Evolutionary conservation across 768 basidiomycete genomes (phyloP).

Genomic region (Panaeolus papilionaceus): DNA sequence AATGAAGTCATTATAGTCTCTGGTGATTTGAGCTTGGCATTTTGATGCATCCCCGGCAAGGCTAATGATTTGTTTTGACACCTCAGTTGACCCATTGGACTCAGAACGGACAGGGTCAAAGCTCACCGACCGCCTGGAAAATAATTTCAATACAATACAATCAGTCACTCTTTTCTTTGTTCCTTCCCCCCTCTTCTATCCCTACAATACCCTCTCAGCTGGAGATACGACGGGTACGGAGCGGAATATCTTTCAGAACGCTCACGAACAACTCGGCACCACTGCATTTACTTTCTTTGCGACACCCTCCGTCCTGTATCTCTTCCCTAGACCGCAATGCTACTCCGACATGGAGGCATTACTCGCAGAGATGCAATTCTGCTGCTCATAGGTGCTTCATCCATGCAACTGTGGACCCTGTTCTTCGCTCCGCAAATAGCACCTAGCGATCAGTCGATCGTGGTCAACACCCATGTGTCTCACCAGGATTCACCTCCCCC

Average conservation of each 20-base stretch:
- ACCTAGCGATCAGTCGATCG: constrained; percentile 34
- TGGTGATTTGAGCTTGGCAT: neutral
- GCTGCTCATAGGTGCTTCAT: constrained; percentile 60
- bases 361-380: constrained; percentile 65
- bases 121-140: neutral
- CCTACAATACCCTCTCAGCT: neutral
- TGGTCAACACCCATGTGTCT: constrained; percentile 35
- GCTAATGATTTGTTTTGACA: constrained; percentile 2
- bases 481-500: constrained; percentile 18
- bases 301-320: neutral
- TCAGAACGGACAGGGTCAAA: neutral
- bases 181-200: neutral
- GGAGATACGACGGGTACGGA: neutral
- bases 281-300: neutral
- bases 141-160: neutral
- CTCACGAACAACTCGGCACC: neutral
- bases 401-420: constrained; percentile 58
- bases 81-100: neutral
- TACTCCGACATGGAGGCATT: constrained; percentile 46
- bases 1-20: neutral
- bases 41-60: neutral
- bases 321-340: constrained; percentile 29
- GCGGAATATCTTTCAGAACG: neutral
- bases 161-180: neutral
- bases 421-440: constrained; percentile 36